Evolutionary conservation across 2,329 filamentous ascomycete genomes (phyloP).

Genomic region (Podosphaera leucotricha): DNA sequence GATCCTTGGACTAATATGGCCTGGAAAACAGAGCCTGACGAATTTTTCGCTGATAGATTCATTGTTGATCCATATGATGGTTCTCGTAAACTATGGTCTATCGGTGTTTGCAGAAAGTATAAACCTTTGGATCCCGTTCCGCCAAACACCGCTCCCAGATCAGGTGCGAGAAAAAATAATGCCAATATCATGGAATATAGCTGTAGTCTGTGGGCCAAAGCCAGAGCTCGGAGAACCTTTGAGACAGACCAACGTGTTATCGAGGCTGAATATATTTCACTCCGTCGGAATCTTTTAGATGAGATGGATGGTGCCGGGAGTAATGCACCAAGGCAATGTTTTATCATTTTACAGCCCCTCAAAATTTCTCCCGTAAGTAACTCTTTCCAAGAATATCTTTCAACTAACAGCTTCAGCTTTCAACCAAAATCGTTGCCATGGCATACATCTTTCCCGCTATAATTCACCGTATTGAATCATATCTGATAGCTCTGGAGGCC

Average conservation of each 20-base stretch:
- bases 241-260: slow-evolving; percentile 58
- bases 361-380: slow-evolving; percentile 47
- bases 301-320: slow-evolving; percentile 29
- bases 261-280: slow-evolving; percentile 45
- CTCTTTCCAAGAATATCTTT: neutral
- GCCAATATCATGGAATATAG: slow-evolving; percentile 64
- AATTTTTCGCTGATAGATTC: slow-evolving; percentile 29
- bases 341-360: slow-evolving; percentile 54
- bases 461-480: slow-evolving; percentile 61
- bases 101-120: slow-evolving; percentile 30
- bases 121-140: slow-evolving; percentile 44
- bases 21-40: slow-evolving; percentile 17
- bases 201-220: slow-evolving; percentile 46
- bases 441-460: slow-evolving; percentile 60
- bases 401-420: slow-evolving; percentile 26
- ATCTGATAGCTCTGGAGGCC: slow-evolving; percentile 57
- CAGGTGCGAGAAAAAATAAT: slow-evolving; percentile 19
- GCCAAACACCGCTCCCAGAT: slow-evolving; percentile 25
- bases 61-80: slow-evolving; percentile 35
- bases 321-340: slow-evolving; percentile 27
- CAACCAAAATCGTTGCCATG: slow-evolving; percentile 44
- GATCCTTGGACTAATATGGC: slow-evolving; percentile 14
- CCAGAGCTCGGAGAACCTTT: slow-evolving; percentile 28
- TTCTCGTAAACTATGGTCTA: slow-evolving; percentile 35
- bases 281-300: slow-evolving; percentile 68